These are phyloP conservation scores for Mucor plumbeus DNA, from an alignment of 371 early-diverging fungal genomes.

Conservation along the genomic window DNA sequence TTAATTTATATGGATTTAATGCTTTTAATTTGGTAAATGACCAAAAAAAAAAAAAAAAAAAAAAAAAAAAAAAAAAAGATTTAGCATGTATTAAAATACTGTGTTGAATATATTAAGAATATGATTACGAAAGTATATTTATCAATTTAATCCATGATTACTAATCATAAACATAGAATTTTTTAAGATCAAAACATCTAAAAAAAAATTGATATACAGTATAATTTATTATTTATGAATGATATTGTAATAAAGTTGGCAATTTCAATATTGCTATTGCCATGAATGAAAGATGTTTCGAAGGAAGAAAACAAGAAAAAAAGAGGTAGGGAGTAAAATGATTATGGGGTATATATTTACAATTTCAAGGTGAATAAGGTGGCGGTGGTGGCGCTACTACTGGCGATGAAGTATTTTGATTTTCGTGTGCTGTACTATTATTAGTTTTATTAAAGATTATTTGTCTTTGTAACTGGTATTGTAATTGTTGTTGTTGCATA, in stretches of 20 bases:
- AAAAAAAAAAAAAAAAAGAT: no score
- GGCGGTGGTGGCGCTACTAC: conserved; percentile 17
- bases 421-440: background rate
- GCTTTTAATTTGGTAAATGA: no score
- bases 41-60: no score
- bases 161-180: background rate
- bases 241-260: background rate
- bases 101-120: no score
- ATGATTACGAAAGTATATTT: background rate
- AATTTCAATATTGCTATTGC: background rate
- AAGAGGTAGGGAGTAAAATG: background rate
- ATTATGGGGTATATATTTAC: conserved; percentile 2
- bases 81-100: no score
- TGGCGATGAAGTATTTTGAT: background rate
- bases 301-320: background rate
- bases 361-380: conserved; percentile 26
- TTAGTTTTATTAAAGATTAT: background rate
- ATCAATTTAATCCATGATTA: background rate
- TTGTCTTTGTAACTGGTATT: conserved; percentile 24
- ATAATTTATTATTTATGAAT: background rate
- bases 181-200: background rate
- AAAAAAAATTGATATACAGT: background rate
- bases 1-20: background rate
- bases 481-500: conserved; percentile 29
- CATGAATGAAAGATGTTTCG: background rate